These are phyloP conservation scores for Scheffersomyces segobiensis DNA, from an alignment of 1,139 yeast genomes.

Conservation along the genomic window DNA sequence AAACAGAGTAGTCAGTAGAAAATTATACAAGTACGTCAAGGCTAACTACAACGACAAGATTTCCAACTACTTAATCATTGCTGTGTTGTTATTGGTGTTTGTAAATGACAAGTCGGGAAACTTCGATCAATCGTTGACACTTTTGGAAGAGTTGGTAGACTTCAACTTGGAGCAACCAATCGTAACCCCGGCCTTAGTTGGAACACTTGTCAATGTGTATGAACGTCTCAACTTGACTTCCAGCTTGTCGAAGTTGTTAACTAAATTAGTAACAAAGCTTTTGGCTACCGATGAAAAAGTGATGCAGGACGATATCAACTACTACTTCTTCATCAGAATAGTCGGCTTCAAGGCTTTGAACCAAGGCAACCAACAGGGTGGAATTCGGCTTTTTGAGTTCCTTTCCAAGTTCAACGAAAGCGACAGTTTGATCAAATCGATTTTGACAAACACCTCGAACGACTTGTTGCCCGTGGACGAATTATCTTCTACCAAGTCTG, in stretches of 20 bases:
- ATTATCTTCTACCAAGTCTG: conserved; percentile 25
- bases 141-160: conserved; percentile 38
- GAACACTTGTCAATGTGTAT: conserved; percentile 48
- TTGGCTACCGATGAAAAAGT: conserved; percentile 17
- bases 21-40: conserved; percentile 24
- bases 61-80: conserved; percentile 22
- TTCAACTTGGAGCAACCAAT: conserved; percentile 17
- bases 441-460: conserved; percentile 22
- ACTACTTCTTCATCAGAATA: conserved; percentile 44
- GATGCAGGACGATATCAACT: conserved; percentile 20
- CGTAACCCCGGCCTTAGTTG: conserved; percentile 44
- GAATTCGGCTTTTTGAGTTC: conserved; percentile 32
- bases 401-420: conserved; percentile 26
- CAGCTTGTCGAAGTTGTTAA: conserved; percentile 27
- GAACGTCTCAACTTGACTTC: conserved; percentile 32
- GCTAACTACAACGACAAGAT: conserved; percentile 10
- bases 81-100: conserved; percentile 48
- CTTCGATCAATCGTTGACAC: conserved; percentile 44
- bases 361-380: conserved; percentile 26
- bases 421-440: conserved; percentile 36
- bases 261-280: conserved; percentile 21
- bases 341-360: conserved; percentile 49
- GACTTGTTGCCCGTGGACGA: conserved; percentile 34
- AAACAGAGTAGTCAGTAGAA: conserved; percentile 19
- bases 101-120: conserved; percentile 38